Base-by-base conservation (phyloP, 805 yeast genomes). In the Metschnikowia koreensis region DNA sequence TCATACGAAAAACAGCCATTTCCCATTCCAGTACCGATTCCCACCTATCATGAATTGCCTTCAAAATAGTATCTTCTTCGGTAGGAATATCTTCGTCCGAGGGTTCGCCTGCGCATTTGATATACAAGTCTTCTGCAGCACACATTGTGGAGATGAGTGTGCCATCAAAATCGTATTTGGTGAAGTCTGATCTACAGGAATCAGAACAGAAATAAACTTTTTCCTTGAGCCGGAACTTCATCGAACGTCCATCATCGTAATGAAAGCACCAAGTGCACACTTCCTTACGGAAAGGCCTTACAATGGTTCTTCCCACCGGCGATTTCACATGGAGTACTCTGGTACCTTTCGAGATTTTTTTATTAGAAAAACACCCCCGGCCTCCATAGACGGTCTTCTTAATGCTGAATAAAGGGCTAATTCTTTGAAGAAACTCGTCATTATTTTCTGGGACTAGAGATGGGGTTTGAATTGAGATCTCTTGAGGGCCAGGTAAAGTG, bases 201-300 rank as follows among this genome's bases (percentile, higher is more conserved):
- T 72, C 76, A 0, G 81, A 64, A 58, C 88, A 84, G 56, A 84
- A 83, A 72, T 80, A 81, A 1, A 59, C 46, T 43, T 58, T 52
- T 17, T 61, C 55, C 15, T 54, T 46, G 11, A 76, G 56, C 50
- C 71, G 78, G 47, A 65, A 59, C 55, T 79, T 82, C 67, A 81
- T 67, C 38, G 69, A 67, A 34, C 65, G 67, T 0, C 87, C 86
- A 55, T 72, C 62, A 33, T 70, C 71, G 56, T 82, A 84, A 2
- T 56, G 48, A 59, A 74, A 81, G 57, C 90, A 84, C 53, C 62
- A 59, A 7, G 77, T 71, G 61, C 90, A 84, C 1, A 81, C 86
- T 58, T 84, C 89, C 56, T 82, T 83, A 46, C 80, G 75, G 62
- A 82, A 84, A 4, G 81, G 82, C 52, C 75, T 71, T 15, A 73